Evolutionary conservation across 1,139 yeast species (phyloP).

Genomic region (Yamadazyma kanchanaburiensis): DNA sequence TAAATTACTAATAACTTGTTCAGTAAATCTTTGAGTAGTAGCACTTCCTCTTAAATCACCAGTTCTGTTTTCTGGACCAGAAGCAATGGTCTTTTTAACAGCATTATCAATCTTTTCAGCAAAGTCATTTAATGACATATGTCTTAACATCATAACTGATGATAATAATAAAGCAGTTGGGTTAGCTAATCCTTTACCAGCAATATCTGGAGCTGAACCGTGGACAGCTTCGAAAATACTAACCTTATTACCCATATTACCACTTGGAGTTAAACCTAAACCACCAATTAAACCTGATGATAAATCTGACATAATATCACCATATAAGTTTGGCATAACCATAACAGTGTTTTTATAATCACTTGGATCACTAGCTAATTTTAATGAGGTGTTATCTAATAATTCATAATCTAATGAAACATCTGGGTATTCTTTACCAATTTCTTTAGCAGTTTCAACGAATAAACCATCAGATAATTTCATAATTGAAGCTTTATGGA

Average conservation of each 20-base stretch:
- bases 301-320: slow-evolving; percentile 96
- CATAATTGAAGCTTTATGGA: slow-evolving; percentile 98
- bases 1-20: slow-evolving; percentile 52
- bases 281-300: slow-evolving; percentile 98
- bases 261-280: slow-evolving; percentile 96
- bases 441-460: slow-evolving; percentile 85
- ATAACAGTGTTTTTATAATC: slow-evolving; percentile 79
- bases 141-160: slow-evolving; percentile 98
- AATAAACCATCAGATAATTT: slow-evolving; percentile 97
- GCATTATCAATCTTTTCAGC: slow-evolving; percentile 88
- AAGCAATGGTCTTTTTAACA: slow-evolving; percentile 88
- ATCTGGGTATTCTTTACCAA: slow-evolving; percentile 90
- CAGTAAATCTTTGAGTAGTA: slow-evolving; percentile 82
- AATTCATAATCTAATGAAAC: slow-evolving; percentile 79
- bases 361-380: slow-evolving; percentile 84
- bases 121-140: slow-evolving; percentile 80
- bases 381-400: slow-evolving; percentile 92
- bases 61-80: slow-evolving; percentile 90
- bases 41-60: slow-evolving; percentile 96
- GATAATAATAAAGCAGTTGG: slow-evolving; percentile 96
- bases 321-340: slow-evolving; percentile 99
- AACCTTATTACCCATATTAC: slow-evolving; percentile 97
- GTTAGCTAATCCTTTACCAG: slow-evolving; percentile 97
- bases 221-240: slow-evolving; percentile 99
- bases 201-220: slow-evolving; percentile 97